Evolutionary conservation across 1,284 basidiomycete species (phyloP).

Genomic region (Heterobasidion occidentale): DNA sequence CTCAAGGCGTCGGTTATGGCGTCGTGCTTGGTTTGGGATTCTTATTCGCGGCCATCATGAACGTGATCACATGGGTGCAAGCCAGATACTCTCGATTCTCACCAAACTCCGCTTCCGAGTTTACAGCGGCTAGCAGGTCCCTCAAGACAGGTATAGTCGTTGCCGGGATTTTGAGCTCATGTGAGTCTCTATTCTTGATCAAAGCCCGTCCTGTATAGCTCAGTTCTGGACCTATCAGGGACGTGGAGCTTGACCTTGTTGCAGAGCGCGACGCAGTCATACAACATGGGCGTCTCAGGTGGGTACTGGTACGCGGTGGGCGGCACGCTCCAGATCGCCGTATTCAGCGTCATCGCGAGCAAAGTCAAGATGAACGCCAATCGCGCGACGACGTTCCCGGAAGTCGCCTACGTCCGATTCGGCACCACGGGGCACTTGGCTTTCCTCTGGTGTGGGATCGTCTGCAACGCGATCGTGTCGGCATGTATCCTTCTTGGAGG

Average conservation of each 20-base stretch:
- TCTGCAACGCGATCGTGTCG: constrained; percentile 19
- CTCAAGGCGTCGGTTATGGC: constrained; percentile 15
- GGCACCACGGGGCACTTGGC: constrained; percentile 35
- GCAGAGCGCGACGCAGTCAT: constrained; percentile 24
- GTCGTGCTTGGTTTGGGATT: constrained; percentile 16
- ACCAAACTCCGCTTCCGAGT: constrained; percentile 27
- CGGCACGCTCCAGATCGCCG: constrained; percentile 28
- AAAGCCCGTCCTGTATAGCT: background rate
- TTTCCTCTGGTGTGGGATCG: constrained; percentile 41
- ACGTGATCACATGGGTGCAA: constrained; percentile 14
- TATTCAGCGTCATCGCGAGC: constrained; percentile 24
- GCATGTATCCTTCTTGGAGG: constrained; percentile 45
- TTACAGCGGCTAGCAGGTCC: constrained; percentile 26
- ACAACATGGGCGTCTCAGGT: constrained; percentile 19
- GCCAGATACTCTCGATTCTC: constrained; percentile 13
- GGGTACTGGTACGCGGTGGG: constrained; percentile 15
- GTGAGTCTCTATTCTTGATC: constrained; percentile 2
- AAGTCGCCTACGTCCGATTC: constrained; percentile 29
- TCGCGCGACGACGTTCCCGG: constrained; percentile 14
- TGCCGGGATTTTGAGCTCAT: constrained; percentile 32
- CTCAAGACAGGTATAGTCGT: constrained; percentile 41
- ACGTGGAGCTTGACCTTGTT: constrained; percentile 23
- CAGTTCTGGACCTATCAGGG: constrained; percentile 4
- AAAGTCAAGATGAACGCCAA: constrained; percentile 30
- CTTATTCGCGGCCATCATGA: constrained; percentile 16